Conservation (phyloP, 768 basidiomycete genomes). For the Pluteus cervinus region DNA sequence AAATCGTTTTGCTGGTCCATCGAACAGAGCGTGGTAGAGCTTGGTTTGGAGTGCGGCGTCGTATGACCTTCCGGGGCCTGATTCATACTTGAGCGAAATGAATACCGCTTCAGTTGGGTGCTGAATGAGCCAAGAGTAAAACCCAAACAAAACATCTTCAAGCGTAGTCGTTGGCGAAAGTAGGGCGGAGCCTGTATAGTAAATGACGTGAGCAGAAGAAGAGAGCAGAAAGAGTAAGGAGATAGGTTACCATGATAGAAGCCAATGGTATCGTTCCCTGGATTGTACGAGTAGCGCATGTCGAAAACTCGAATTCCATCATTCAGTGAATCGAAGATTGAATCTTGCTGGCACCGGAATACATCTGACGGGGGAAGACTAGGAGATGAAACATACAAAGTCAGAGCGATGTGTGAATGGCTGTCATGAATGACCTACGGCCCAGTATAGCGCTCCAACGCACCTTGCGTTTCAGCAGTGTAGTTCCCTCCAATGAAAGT, state of each 20-base stretch:
- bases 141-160: slow-evolving; percentile 44
- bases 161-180: slow-evolving; percentile 38
- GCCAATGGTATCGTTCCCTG: slow-evolving; percentile 44
- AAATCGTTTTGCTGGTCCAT: slow-evolving; percentile 31
- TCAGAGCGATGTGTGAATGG: background rate
- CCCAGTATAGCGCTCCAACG: slow-evolving; percentile 37
- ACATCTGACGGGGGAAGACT: slow-evolving; percentile 27
- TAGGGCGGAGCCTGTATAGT: slow-evolving; percentile 28
- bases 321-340: slow-evolving; percentile 38
- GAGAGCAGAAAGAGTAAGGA: no score
- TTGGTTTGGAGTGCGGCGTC: slow-evolving; percentile 35
- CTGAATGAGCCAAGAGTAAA: slow-evolving; percentile 45
- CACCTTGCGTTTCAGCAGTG: slow-evolving; percentile 32
- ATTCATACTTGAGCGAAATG: slow-evolving; percentile 44
- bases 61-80: slow-evolving; percentile 37
- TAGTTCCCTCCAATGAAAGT: slow-evolving; percentile 33
- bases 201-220: background rate
- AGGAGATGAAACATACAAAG: background rate
- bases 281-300: slow-evolving; percentile 41
- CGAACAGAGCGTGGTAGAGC: slow-evolving; percentile 33
- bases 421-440: slow-evolving; percentile 21
- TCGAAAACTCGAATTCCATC: slow-evolving; percentile 48
- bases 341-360: slow-evolving; percentile 40
- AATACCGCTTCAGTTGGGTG: slow-evolving; percentile 48
- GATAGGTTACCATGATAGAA: slow-evolving; percentile 36